Conservation (phyloP, 805 yeast genomes). For the Citeromyces matritensis region DNA sequence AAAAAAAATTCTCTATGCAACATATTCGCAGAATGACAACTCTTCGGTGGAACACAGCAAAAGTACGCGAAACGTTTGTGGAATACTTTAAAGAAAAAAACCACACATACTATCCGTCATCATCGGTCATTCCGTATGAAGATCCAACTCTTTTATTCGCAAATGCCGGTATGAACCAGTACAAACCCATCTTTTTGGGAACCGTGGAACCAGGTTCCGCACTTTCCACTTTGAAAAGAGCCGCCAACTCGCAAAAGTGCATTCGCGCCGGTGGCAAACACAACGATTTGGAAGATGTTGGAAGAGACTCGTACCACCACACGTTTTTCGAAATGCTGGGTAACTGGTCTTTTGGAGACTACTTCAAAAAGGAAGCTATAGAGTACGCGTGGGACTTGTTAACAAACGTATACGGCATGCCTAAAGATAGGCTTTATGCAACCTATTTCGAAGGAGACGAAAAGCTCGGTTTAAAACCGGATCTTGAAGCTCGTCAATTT, state of each 20-base stretch:
- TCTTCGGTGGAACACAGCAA: conserved; percentile 39
- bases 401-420: conserved; percentile 72
- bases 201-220: conserved; percentile 93
- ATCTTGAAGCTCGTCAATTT: conserved; percentile 76
- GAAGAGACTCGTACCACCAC: conserved; percentile 95
- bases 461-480: conserved; percentile 73
- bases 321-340: conserved; percentile 99
- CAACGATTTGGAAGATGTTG: conserved; percentile 95
- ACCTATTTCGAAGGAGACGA: conserved; percentile 94
- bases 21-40: no score
- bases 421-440: conserved; percentile 72
- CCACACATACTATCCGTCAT: conserved; percentile 81
- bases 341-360: conserved; percentile 99
- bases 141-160: conserved; percentile 95
- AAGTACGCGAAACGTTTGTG: conserved; percentile 66
- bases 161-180: conserved; percentile 99
- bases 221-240: conserved; percentile 71
- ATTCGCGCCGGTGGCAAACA: conserved; percentile 99
- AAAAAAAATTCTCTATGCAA: no score
- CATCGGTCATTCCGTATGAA: conserved; percentile 94
- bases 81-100: conserved; percentile 55
- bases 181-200: conserved; percentile 93
- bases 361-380: conserved; percentile 91
- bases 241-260: conserved; percentile 94
- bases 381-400: conserved; percentile 81